Evolutionary conservation across 148 eudicot genomes (phyloP).

Genomic region (Heliosperma pusillum): DNA sequence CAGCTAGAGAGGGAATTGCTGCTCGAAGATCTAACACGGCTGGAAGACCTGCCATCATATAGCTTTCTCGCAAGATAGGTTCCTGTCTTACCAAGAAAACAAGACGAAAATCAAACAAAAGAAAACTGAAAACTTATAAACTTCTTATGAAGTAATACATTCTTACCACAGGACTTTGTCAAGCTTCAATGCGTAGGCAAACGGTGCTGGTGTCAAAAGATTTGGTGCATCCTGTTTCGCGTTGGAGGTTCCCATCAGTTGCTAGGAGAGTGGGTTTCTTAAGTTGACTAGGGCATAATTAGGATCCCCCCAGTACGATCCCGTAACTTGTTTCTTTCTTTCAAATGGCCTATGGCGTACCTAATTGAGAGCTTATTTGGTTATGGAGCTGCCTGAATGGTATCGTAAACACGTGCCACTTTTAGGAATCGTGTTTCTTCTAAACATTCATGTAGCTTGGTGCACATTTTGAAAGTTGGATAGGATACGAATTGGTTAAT

Average conservation of each 20-base stretch:
- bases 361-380: slow-evolving; percentile 11
- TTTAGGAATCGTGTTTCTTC: slow-evolving; percentile 21
- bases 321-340: slow-evolving; percentile 9
- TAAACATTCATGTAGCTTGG: slow-evolving; percentile 9
- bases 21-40: slow-evolving; percentile 61
- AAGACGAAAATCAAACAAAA: slow-evolving; percentile 11
- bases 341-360: background rate
- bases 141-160: slow-evolving; percentile 18
- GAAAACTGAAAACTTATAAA: slow-evolving; percentile 11
- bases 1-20: slow-evolving; percentile 86
- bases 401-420: slow-evolving; percentile 12
- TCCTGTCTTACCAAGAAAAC: background rate
- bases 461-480: background rate
- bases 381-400: slow-evolving; percentile 7
- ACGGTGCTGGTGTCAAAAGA: slow-evolving; percentile 17
- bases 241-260: slow-evolving; percentile 16
- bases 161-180: slow-evolving; percentile 10
- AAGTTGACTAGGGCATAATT: slow-evolving; percentile 18
- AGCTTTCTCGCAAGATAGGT: slow-evolving; percentile 58
- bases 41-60: slow-evolving; percentile 87
- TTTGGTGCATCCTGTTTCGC: slow-evolving; percentile 13
- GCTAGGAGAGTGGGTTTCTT: slow-evolving; percentile 22
- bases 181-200: slow-evolving; percentile 16
- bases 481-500: background rate
- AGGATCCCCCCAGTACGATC: slow-evolving; percentile 11